These are phyloP conservation scores for Ustilago hordei DNA, from an alignment of 1,284 basidiomycete species.

Conservation along the genomic window DNA sequence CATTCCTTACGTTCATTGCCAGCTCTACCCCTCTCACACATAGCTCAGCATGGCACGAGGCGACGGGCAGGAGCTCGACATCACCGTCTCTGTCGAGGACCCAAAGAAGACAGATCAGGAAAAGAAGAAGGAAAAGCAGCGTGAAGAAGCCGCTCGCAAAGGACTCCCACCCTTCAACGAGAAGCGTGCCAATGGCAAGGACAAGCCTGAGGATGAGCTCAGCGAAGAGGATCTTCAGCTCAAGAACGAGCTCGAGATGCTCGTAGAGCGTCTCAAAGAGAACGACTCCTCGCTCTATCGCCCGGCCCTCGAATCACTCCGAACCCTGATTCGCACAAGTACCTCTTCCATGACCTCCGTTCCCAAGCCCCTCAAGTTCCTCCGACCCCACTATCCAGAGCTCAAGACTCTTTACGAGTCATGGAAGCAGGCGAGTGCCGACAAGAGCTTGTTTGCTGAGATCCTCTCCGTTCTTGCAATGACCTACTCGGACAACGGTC, in stretches of 20 bases:
- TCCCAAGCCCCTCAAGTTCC: conserved; percentile 98
- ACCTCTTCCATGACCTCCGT: conserved; percentile 99
- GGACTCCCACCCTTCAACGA: conserved; percentile 43
- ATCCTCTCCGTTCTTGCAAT: conserved; percentile 99
- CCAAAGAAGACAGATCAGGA: conserved; percentile 53
- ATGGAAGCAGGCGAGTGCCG: conserved; percentile 55
- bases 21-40: neutral
- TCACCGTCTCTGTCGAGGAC: conserved; percentile 52
- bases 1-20: neutral
- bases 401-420: conserved; percentile 72
- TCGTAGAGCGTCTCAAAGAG: conserved; percentile 94
- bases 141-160: conserved; percentile 47
- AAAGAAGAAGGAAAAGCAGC: conserved; percentile 53
- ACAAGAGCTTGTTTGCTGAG: conserved; percentile 92
- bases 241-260: conserved; percentile 96
- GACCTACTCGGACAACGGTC: conserved; percentile 97
- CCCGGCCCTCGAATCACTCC: conserved; percentile 91
- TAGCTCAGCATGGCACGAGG: conserved; percentile 48
- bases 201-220: conserved; percentile 82
- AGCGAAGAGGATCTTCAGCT: conserved; percentile 92
- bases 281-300: conserved; percentile 84
- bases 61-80: conserved; percentile 51
- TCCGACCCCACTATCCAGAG: conserved; percentile 92
- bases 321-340: conserved; percentile 93
- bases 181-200: conserved; percentile 61